A percentile compares a stretch with the other conserved stretches of the same genome.
phyloP scores from a whole-genome alignment of 805 yeast genomes.

The Saturnispora quitensis region DNA sequence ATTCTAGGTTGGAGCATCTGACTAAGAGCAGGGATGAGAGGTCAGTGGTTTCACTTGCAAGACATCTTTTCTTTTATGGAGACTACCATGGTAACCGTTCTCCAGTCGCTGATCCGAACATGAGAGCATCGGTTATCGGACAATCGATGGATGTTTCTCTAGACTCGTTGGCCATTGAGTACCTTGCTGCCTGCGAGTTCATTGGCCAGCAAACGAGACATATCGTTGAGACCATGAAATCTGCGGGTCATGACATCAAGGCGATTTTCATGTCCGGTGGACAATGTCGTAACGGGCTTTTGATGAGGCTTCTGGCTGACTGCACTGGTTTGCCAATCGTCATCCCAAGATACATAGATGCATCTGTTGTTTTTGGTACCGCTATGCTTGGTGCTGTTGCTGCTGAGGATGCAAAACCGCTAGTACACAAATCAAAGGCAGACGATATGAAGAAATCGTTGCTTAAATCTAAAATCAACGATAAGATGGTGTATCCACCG shows the following conservation, averaged over 20 bases:
- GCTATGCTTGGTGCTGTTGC: conserved; percentile 95
- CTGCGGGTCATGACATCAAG: conserved; percentile 66
- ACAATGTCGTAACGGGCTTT: conserved; percentile 84
- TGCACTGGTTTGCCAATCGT: conserved; percentile 87
- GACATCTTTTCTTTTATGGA: conserved; percentile 85
- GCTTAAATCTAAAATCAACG: conserved; percentile 11
- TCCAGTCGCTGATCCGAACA: conserved; percentile 91
- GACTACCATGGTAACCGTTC: conserved; percentile 95
- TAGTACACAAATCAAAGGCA: conserved; percentile 11
- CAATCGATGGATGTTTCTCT: conserved; percentile 84
- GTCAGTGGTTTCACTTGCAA: conserved; percentile 73
- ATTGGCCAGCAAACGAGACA: conserved; percentile 97
- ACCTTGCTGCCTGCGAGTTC: conserved; percentile 92
- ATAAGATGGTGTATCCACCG: conserved; percentile 25
- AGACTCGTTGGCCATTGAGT: conserved; percentile 75
- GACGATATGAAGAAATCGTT: conserved; percentile 14
- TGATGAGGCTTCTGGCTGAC: conserved; percentile 86
- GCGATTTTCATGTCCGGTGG: conserved; percentile 92
- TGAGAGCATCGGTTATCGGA: conserved; percentile 90
- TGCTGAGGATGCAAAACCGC: conserved; percentile 47
- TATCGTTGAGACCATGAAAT: conserved; percentile 76
- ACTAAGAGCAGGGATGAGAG: conserved; percentile 47
- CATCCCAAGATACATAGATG: conserved; percentile 90
- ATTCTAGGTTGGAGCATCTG: conserved; percentile 62
- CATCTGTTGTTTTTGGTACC: conserved; percentile 94